Percentiles rank a stretch among this genome's conserved stretches.
Conservation (phyloP, 768 basidiomycete genomes). For the Scleroderma bovista region DNA sequence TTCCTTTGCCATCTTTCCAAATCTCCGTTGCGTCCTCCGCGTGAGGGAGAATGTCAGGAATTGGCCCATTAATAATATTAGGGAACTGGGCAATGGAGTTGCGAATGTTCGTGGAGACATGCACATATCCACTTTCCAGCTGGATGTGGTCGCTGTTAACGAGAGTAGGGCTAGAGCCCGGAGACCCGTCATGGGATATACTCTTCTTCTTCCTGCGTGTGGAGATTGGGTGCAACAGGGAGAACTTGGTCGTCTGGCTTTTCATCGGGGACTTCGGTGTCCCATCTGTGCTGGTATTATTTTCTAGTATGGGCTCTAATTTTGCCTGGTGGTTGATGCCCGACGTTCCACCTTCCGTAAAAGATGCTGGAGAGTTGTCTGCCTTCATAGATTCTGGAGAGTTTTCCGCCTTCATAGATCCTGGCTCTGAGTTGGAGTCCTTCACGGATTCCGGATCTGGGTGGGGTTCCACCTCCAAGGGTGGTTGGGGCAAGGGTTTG, state of each 20-base stretch:
- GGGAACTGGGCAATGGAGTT: constrained; percentile 26
- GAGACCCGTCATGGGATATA: not conserved
- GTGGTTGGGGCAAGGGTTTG: constrained; percentile 22
- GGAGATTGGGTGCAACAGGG: not conserved
- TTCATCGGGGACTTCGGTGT: not conserved
- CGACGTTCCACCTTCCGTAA: no score
- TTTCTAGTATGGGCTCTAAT: no score
- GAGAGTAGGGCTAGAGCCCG: constrained; percentile 15
- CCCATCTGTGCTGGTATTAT: not conserved
- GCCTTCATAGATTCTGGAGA: no score
- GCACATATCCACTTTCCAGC: constrained; percentile 14
- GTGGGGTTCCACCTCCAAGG: constrained; percentile 3
- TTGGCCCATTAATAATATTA: constrained; percentile 17
- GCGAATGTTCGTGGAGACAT: constrained; percentile 20
- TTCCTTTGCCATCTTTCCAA: constrained; percentile 20
- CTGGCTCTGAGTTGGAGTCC: not conserved
- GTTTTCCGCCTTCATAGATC: no score
- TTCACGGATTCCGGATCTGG: not conserved
- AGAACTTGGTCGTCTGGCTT: not conserved
- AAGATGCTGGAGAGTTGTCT: no score
- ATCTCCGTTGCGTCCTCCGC: constrained; percentile 26
- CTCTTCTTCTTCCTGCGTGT: not conserved
- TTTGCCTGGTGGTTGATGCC: no score
- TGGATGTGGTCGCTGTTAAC: constrained; percentile 10
- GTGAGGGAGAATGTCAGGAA: constrained; percentile 26